These are phyloP conservation scores for Chrysoporthe austroafricana DNA, from an alignment of 2,329 filamentous ascomycete genomes.

Conservation along the genomic window DNA sequence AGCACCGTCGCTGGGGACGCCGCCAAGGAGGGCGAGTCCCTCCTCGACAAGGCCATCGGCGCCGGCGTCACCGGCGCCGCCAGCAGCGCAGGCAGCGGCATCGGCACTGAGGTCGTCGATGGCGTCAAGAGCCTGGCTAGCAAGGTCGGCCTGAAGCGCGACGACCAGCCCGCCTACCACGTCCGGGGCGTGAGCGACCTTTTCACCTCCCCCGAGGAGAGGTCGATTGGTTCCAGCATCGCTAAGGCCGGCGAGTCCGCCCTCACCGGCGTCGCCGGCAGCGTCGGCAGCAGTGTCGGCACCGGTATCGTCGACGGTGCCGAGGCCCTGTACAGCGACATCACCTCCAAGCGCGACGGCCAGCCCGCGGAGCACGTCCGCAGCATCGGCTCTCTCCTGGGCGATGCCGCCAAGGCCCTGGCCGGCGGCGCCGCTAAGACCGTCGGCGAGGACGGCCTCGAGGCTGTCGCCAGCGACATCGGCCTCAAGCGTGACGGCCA, in stretches of 20 bases:
- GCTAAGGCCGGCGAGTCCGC: background rate
- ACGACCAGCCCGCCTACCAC: constrained; percentile 7
- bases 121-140: constrained; percentile 8
- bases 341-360: constrained; percentile 5
- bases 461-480: background rate
- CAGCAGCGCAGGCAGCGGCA: background rate
- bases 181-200: background rate
- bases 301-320: background rate
- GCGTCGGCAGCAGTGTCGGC: background rate
- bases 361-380: background rate
- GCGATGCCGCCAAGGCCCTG: constrained; percentile 10
- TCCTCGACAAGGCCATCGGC: constrained; percentile 9
- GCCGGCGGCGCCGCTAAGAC: constrained; percentile 1
- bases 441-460: background rate
- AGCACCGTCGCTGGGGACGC: background rate
- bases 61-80: background rate
- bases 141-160: constrained; percentile 1
- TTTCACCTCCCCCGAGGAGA: background rate
- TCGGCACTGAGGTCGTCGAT: constrained; percentile 8
- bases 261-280: background rate
- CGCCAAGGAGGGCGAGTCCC: background rate
- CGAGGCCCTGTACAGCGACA: background rate
- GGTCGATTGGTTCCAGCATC: background rate
- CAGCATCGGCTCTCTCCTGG: constrained; percentile 1
- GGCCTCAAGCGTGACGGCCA: constrained; percentile 11